Base-by-base conservation (phyloP, 345 rosid species). In the Populus euphratica region DNA sequence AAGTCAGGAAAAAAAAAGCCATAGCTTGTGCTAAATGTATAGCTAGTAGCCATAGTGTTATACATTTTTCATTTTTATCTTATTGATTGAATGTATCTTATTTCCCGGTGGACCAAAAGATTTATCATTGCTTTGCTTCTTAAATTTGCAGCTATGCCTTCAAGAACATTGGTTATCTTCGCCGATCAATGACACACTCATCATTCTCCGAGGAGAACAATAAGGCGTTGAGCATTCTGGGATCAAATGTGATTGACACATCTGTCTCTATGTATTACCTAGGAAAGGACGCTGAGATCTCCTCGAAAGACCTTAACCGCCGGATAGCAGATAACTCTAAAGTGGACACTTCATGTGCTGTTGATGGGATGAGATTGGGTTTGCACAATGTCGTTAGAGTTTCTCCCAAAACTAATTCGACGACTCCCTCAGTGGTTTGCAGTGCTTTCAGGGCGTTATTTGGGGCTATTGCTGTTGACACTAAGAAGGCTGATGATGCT, bases 171-270 rank as follows among this genome's bases (percentile, higher is more conserved):
- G 83, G 83, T 61, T 84, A 89, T 78, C 92, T 92, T 68, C 84
- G 89, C 44, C 93, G 88, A 5, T 92, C 97, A 2, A 87, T 92
- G 94, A 89, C 94, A 43, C 97, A 90, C 25, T 65, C 88, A 64
- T 92, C 94, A 14, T 92, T 86, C 83, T 90, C 94, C 1, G 77
- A 82, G 76, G 94, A 92, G 81, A 92, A 83, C 85, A 92, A 89
- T 81, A 86, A 65, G 83, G 97, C 91, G 21, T 77, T 92, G 71
- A 81, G 93, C 80, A 73, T 89, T 74, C 70, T 90, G 66, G 97
- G 93, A n/a, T 39, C 61, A n/a, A 82, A 83, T 78, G 85, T 88
- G 62, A 89, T 92, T 17, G 87, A 86, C 70, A 77, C 89, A 5
- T 78, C 88, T 1, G 90, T 83, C 59, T 84, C 93, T 31, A 72